A percentile compares a stretch with the other conserved stretches of the same genome.
These are phyloP conservation scores for Periconia sp. DNA, from an alignment of 2,329 filamentous ascomycete genomes.

Conservation along the genomic window DNA sequence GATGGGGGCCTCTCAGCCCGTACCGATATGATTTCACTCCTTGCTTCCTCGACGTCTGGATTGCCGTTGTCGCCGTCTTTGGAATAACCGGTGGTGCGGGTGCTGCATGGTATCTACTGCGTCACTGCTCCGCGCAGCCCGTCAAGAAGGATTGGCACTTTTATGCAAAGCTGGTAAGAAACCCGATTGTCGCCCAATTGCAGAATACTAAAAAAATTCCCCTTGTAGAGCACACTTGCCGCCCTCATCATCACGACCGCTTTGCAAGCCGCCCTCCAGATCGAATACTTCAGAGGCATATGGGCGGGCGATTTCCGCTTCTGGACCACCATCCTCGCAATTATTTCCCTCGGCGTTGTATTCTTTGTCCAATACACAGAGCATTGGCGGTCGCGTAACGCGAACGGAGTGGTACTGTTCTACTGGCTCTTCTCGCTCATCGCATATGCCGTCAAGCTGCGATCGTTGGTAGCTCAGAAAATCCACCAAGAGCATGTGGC, in stretches of 20 bases:
- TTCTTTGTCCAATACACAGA: slow-evolving; percentile 84
- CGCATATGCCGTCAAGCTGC: slow-evolving; percentile 77
- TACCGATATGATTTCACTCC: slow-evolving; percentile 92
- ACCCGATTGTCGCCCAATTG: background rate
- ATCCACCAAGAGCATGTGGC: slow-evolving; percentile 65
- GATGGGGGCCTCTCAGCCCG: slow-evolving; percentile 91
- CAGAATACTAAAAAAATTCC: slow-evolving; percentile 10
- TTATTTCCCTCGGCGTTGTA: slow-evolving; percentile 72
- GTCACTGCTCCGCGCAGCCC: slow-evolving; percentile 65
- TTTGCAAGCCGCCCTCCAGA: slow-evolving; percentile 75
- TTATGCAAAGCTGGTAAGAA: slow-evolving; percentile 83
- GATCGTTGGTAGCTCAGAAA: slow-evolving; percentile 79
- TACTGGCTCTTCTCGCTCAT: slow-evolving; percentile 90
- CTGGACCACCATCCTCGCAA: slow-evolving; percentile 73
- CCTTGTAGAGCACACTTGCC: slow-evolving; percentile 61
- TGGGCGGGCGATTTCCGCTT: slow-evolving; percentile 85
- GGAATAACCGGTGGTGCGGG: slow-evolving; percentile 76
- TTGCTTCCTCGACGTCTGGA: slow-evolving; percentile 93
- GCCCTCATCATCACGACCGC: slow-evolving; percentile 68
- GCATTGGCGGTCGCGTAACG: slow-evolving; percentile 77
- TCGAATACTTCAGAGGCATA: slow-evolving; percentile 65
- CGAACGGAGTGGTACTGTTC: slow-evolving; percentile 85
- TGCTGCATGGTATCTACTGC: slow-evolving; percentile 78
- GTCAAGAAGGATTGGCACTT: slow-evolving; percentile 89
- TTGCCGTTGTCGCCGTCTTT: slow-evolving; percentile 75